These are phyloP conservation scores for Arctium minus DNA, from an alignment of 129 eudicot species.

Conservation along the genomic window DNA sequence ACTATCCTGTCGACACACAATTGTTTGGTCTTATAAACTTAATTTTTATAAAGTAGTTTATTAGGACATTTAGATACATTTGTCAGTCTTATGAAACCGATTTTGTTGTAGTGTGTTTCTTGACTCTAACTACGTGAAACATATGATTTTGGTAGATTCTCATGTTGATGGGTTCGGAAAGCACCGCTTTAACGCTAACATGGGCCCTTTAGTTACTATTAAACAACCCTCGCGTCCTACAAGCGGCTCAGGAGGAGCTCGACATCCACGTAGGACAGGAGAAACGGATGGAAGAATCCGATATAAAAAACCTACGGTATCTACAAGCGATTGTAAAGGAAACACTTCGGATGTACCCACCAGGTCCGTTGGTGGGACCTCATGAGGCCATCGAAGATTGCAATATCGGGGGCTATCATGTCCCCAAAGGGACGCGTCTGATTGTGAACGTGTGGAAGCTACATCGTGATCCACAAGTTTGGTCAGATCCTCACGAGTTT, in stretches of 20 bases:
- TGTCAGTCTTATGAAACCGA: neutral
- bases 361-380: slow-evolving; percentile 49
- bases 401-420: slow-evolving; percentile 17
- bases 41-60: no score
- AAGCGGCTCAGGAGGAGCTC: slow-evolving; percentile 36
- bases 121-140: neutral
- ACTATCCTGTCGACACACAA: neutral
- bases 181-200: slow-evolving; percentile 39
- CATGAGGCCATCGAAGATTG: slow-evolving; percentile 47
- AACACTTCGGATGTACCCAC: slow-evolving; percentile 58
- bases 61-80: no score
- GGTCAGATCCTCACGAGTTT: slow-evolving; percentile 36
- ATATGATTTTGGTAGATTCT: slow-evolving; percentile 28
- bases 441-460: slow-evolving; percentile 52
- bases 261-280: slow-evolving; percentile 31
- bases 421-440: slow-evolving; percentile 43
- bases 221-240: slow-evolving; percentile 24
- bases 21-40: neutral
- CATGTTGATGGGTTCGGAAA: slow-evolving; percentile 46
- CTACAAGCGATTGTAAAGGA: slow-evolving; percentile 48
- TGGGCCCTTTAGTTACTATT: slow-evolving; percentile 51
- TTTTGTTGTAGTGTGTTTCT: neutral
- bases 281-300: slow-evolving; percentile 44
- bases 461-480: slow-evolving; percentile 39
- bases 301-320: slow-evolving; percentile 29